Base-by-base conservation (phyloP, 768 basidiomycete genomes). In the Tulasnella sp. region DNA sequence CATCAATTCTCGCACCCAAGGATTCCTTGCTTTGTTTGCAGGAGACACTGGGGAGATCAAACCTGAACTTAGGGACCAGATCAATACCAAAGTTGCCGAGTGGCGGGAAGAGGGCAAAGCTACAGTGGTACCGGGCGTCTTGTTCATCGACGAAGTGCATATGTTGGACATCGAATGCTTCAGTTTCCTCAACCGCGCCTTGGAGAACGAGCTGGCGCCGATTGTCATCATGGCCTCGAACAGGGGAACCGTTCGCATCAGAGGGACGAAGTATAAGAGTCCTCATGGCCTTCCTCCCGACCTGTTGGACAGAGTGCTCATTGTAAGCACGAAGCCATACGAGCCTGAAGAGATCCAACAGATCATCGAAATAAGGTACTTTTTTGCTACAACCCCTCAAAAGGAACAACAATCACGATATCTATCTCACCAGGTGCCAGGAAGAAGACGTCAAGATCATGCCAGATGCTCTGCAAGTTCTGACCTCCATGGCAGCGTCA, bases 121-220 rank as follows among this genome's bases (percentile, higher is more conserved):
- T 1, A 91, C 92, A 67, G 90, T 98, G 58, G 86, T 98, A 3
- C 94, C 94, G 35, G 94, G 94, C 3, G 89, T 96, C n/a, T 75
- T 96, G 11, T 97, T 97, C 74, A 96, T 97, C 64, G 94, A 98
- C 70, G 94, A 97, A 72, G 94, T 97, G 11, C 94, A 98, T 75
- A 99, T 99, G 94, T 82, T 99, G 62, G 94, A 99, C 69, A 97
- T 99, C 61, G 94, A 98, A 68, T 97, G 94, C 67, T 98, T 98
- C 75, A 96, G 93, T 6, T 99, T 93, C 77, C 75, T 99, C 59
- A 99, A 99, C 68, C 82, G 94, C 32, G 94, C 94, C 2, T 75
- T 99, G 46, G 94, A 99, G 68, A 83, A 83, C 59, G 93, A 94
- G 61, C 76, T 98, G 0, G 83, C 94, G 1, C 94, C 94, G 1